phyloP scores from a whole-genome alignment of 2,329 filamentous ascomycete species.

The Tothia fuscella region DNA sequence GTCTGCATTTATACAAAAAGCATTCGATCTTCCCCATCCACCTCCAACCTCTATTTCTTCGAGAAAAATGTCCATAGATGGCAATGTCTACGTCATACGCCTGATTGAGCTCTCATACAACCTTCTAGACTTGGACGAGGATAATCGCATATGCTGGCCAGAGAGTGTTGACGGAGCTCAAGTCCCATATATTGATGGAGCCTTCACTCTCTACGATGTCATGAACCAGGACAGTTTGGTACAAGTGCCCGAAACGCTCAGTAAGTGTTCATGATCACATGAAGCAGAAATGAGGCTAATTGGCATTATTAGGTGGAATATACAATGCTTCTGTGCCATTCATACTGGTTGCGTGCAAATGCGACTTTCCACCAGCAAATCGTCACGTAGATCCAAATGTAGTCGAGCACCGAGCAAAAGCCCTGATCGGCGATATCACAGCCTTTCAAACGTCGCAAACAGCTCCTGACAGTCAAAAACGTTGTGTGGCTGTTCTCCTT shows the following conservation, averaged over 20 bases:
- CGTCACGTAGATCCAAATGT: conserved; percentile 59
- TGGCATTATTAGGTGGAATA: conserved; percentile 51
- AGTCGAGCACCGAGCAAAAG: conserved; percentile 51
- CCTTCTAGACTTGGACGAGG: conserved; percentile 38
- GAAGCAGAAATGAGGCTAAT: not conserved
- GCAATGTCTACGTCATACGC: conserved; percentile 42
- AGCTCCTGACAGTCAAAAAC: conserved; percentile 58
- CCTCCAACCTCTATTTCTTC: conserved; percentile 31
- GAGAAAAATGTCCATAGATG: conserved; percentile 46
- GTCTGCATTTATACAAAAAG: conserved; percentile 45
- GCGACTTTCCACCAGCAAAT: conserved; percentile 60
- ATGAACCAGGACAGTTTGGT: conserved; percentile 63
- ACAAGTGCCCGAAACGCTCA: conserved; percentile 61
- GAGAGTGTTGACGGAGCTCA: conserved; percentile 49
- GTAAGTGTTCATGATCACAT: conserved; percentile 40
- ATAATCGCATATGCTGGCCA: conserved; percentile 45
- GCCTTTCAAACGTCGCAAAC: conserved; percentile 62
- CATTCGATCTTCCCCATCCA: conserved; percentile 39
- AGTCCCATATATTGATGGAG: conserved; percentile 68
- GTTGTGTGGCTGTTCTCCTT: conserved; percentile 65
- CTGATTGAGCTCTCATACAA: conserved; percentile 44
- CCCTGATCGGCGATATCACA: conserved; percentile 51
- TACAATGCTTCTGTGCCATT: conserved; percentile 62
- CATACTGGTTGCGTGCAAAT: conserved; percentile 79
- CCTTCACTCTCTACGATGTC: conserved; percentile 78